A percentile compares a stretch with the other conserved stretches of the same genome.
Conservation (phyloP, 2,329 filamentous ascomycete genomes). For the Fusarium sublunatum region DNA sequence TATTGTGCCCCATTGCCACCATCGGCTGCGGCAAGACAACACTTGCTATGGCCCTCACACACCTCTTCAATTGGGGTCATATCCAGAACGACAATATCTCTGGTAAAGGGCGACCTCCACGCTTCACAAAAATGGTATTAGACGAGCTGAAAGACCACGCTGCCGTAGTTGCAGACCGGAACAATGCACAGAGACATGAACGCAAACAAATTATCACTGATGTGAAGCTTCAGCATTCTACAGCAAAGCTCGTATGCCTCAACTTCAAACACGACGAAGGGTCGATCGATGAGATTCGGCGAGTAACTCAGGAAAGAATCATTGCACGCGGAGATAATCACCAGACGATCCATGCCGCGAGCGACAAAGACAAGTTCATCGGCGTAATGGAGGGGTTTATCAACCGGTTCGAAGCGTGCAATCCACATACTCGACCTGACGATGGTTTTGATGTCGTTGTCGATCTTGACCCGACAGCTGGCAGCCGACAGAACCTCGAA, state of each 20-base stretch:
- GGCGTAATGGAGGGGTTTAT: conserved; percentile 97
- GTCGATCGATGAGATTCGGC: conserved; percentile 76
- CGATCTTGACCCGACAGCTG: conserved; percentile 79
- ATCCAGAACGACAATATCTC: conserved; percentile 97
- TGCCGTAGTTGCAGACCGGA: conserved; percentile 90
- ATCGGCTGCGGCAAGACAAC: conserved; percentile 98
- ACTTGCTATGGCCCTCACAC: conserved; percentile 80
- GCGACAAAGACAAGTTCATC: conserved; percentile 78
- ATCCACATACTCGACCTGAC: conserved; percentile 76
- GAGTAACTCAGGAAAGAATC: conserved; percentile 81
- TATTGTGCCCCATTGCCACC: conserved; percentile 91
- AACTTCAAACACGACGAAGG: conserved; percentile 89
- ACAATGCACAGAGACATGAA: conserved; percentile 91
- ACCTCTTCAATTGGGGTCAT: conserved; percentile 91
- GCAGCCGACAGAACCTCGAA: conserved; percentile 89
- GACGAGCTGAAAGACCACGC: conserved; percentile 71
- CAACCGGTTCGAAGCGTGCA: conserved; percentile 81
- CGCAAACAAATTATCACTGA: conserved; percentile 88
- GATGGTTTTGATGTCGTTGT: conserved; percentile 85
- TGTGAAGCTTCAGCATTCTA: conserved; percentile 69
- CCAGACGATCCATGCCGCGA: conserved; percentile 92
- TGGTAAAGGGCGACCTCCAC: conserved; percentile 78
- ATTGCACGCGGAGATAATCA: conserved; percentile 92
- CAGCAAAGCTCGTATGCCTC: conserved; percentile 82
- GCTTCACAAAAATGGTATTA: conserved; percentile 79